Base-by-base conservation (phyloP, 495 filamentous ascomycete species). In the Massariosphaeria phaeospora region DNA sequence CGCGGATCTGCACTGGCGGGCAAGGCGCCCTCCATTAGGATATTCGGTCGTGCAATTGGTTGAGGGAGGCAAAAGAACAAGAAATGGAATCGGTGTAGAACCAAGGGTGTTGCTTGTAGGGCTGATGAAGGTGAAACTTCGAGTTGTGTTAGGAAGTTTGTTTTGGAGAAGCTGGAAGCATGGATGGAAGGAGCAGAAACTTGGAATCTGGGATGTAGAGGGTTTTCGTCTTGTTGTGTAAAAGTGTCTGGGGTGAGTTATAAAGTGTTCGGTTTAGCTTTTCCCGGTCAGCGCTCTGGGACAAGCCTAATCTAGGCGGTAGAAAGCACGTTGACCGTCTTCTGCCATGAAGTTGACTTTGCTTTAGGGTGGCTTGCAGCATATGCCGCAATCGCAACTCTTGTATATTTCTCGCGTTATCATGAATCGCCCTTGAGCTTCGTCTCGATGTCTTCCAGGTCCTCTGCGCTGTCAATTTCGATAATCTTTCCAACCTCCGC, bases 401-500 rank as follows among this genome's bases (percentile, higher is more conserved):
- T 13, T 7, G 7, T 13, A 33, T 33, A 33, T 33, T n/a, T n/a
- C n/a, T n/a, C n/a, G n/a, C 29, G 7, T 33, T 47, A 47, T 60
- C 50, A 60, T 30, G 33, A 34, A n/a, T 62, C 47, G 2, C 41
- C 55, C 50, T 63, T 63, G 18, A 95, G 67, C 72, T 80, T 85
- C 55, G 76, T 70, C 48, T 88, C 86, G 27, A 95, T 80, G 15
- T 81, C 80, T 52, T 81, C 81, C 63, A 96, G 66, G 43, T 94
- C 90, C 36, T 93, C 88, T 7, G 82, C 74, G 10, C 73, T 77
- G 49, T 88, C 79, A 17, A 95, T 79, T 68, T 95, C 89, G 46
- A 96, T 75, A 7, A 95, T 83, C 54, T 79, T 81, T 25, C 84
- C 84, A 24, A 88, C 88, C 72, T 95, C 89, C 9, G 86, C 85